phyloP scores from a whole-genome alignment of 768 basidiomycete genomes.

The Gyrodon lividus region DNA sequence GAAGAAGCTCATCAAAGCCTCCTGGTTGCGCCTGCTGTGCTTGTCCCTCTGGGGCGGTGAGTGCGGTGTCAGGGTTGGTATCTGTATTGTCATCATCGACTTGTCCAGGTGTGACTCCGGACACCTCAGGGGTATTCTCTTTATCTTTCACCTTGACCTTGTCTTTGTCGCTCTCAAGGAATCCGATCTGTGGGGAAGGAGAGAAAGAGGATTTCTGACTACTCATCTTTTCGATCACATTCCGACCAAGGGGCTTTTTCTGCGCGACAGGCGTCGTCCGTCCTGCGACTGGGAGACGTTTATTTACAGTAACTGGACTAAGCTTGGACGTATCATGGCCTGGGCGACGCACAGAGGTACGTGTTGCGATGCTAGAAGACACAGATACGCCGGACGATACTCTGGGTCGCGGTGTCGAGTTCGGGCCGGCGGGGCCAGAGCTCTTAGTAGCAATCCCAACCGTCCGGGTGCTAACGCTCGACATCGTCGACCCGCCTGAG shows the following conservation, averaged over 20 bases:
- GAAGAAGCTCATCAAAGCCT: not conserved
- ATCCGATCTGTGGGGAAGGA: conserved; percentile 18
- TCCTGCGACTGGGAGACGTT: conserved; percentile 23
- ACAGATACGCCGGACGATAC: conserved; percentile 25
- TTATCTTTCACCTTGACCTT: conserved; percentile 30
- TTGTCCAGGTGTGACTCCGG: conserved; percentile 34
- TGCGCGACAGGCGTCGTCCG: conserved; percentile 22
- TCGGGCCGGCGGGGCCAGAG: too few species aligned
- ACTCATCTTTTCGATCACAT: conserved; percentile 13
- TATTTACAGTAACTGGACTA: conserved; percentile 20
- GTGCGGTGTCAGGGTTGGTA: conserved; percentile 21
- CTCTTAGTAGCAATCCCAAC: conserved; percentile 28
- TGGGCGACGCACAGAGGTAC: conserved; percentile 22
- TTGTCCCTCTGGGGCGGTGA: conserved; percentile 17
- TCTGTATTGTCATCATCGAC: conserved; percentile 40
- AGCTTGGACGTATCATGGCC: conserved; percentile 21
- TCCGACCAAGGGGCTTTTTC: conserved; percentile 18
- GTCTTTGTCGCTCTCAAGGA: conserved; percentile 19
- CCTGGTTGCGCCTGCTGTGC: not conserved
- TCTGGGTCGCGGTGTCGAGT: too few species aligned
- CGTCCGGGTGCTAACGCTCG: conserved; percentile 30
- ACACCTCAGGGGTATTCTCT: conserved; percentile 12
- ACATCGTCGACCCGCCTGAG: conserved; percentile 30
- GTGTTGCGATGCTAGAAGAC: conserved; percentile 17
- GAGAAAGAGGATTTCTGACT: conserved; percentile 11